A percentile compares a stretch with the other conserved stretches of the same genome.
These are phyloP conservation scores for Cyberlindnera subsufficiens DNA, from an alignment of 805 yeast genomes.

Conservation along the genomic window DNA sequence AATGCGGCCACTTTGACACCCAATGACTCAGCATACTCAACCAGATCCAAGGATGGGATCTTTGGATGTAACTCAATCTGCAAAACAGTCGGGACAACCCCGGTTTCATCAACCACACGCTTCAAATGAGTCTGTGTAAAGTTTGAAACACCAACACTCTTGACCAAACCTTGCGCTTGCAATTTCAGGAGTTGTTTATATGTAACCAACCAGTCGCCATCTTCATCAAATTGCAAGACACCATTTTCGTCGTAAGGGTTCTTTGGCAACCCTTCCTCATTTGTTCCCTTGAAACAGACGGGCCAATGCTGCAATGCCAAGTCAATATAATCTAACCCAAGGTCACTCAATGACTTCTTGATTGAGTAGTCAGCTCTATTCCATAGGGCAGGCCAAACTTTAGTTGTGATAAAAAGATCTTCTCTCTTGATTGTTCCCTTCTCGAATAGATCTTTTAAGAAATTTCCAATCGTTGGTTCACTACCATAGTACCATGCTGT, in stretches of 20 bases:
- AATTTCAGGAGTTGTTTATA: conserved; percentile 55
- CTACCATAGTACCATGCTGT: conserved; percentile 67
- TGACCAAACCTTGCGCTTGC: conserved; percentile 40
- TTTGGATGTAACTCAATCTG: conserved; percentile 73
- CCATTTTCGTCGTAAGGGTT: conserved; percentile 32
- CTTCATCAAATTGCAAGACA: conserved; percentile 25
- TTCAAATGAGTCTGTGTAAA: conserved; percentile 35
- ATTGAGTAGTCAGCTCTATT: conserved; percentile 46
- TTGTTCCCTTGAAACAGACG: conserved; percentile 54
- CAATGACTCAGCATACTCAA: conserved; percentile 45
- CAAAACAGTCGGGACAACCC: conserved; percentile 45
- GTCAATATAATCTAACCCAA: conserved; percentile 72
- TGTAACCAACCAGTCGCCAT: conserved; percentile 41
- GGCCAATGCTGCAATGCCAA: conserved; percentile 81
- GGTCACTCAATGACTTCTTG: conserved; percentile 48
- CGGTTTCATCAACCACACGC: conserved; percentile 36
- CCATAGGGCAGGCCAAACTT: conserved; percentile 59
- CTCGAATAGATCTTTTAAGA: conserved; percentile 40
- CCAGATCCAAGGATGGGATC: conserved; percentile 56
- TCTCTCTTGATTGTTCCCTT: conserved; percentile 40
- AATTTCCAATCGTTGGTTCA: conserved; percentile 50
- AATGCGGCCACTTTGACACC: conserved; percentile 51
- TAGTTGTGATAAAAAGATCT: conserved; percentile 67
- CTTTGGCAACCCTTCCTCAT: conserved; percentile 46
- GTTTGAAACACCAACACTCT: conserved; percentile 56